Base-by-base conservation (phyloP, 768 basidiomycete species). In the Tulasnella sp. region DNA sequence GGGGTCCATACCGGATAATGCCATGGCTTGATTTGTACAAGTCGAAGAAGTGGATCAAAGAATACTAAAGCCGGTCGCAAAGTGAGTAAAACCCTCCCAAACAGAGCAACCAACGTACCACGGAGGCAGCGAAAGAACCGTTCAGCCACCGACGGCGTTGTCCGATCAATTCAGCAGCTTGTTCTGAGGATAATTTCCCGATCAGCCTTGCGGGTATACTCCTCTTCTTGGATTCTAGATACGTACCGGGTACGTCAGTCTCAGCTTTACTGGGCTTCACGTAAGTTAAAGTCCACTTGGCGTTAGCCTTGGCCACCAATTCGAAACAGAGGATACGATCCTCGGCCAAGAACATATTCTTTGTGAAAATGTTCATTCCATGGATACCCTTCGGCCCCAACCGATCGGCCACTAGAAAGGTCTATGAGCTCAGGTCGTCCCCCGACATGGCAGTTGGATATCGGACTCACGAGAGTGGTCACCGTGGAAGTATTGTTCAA, bases 281-380 rank as follows among this genome's bases (percentile, higher is more conserved):
- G 81, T 93, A 93, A 18, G 92, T 92, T 82, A 99, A 85, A 2
- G 92, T 93, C 97, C 97, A 99, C 79, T 88, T 86, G 80, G 94
- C 93, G 61, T 89, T 88, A 0, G 89, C 90, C 84, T 98, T 99
- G 15, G 96, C 95, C 29, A 96, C 96, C 75, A 99, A 87, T 83
- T 99, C 96, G 85, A 98, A 99, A 85, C 96, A 98, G 37, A 98
- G 88, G 80, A 98, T 98, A 87, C 96, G 94, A 87, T 97, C 95
- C 85, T 96, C 95, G 77, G 95, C 95, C 82, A 93, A 79, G 78
- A 80, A 82, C 84, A 84, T 92, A 84, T 96, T 97, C 86, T 96
- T 97, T 46, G 94, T 95, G 87, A 98, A 97, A 82, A 98, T 96
- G 84, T 92, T 92, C 96, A 98, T 98, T 69, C 95, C 96, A 80